Percentiles rank a stretch among this genome's conserved stretches.
Conservation (phyloP, 306 rosid genomes). For the Cicer chorassanicum region DNA sequence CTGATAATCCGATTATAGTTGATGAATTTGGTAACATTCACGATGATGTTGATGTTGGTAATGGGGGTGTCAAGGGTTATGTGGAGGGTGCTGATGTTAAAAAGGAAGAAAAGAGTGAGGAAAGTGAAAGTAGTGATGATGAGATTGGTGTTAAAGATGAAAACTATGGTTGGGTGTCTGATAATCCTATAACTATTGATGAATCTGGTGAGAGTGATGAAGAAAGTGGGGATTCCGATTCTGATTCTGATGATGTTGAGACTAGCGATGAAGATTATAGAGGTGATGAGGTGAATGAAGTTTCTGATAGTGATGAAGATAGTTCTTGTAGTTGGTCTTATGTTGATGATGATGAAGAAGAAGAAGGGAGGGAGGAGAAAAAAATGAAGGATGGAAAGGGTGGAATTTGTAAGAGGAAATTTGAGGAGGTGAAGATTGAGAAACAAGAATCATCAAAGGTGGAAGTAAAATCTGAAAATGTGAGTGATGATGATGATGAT, state of each 20-base stretch:
- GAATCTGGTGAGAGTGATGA: background rate
- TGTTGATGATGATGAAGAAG: background rate
- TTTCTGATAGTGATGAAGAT: background rate
- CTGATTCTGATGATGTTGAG: background rate
- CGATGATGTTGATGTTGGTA: too few relatives aligned
- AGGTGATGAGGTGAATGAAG: background rate
- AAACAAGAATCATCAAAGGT: too few relatives aligned
- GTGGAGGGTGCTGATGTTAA: background rate
- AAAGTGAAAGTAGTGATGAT: background rate
- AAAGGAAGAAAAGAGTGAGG: background rate
- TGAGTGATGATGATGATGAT: background rate
- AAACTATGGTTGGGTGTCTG: background rate
- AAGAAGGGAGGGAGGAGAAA: background rate
- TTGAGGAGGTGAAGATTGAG: background rate
- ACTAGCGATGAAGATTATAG: constrained; percentile 1
- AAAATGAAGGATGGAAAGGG: background rate
- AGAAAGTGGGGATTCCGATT: too few relatives aligned
- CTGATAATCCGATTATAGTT: background rate
- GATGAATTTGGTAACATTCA: background rate
- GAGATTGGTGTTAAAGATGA: background rate
- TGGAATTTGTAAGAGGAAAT: background rate
- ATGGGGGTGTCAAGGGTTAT: background rate
- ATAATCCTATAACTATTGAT: background rate
- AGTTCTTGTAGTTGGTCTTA: background rate
- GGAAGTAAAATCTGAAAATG: background rate